A percentile compares a stretch with the other conserved stretches of the same genome.
Evolutionary conservation across 1,284 basidiomycete species (phyloP).

Genomic region (Coriolopsis trogii): DNA sequence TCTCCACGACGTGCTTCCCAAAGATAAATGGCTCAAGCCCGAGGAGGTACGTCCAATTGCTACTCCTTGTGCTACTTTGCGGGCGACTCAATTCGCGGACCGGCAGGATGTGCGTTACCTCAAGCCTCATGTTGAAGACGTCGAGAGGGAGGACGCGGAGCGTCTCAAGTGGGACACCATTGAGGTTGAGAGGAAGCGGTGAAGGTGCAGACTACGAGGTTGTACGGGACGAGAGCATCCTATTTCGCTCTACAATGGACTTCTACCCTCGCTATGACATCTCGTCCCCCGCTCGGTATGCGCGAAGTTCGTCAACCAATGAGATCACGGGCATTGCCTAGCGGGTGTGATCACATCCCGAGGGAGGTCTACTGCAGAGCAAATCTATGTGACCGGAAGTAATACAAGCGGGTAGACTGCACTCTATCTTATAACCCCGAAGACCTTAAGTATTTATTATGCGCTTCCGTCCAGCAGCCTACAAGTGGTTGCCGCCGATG

Average conservation of each 20-base stretch:
- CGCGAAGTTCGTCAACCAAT: neutral
- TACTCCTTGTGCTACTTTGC: neutral
- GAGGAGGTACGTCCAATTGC: conserved; percentile 67
- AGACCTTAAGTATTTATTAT: too few species aligned
- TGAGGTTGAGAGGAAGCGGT: conserved; percentile 59
- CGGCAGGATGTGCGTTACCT: conserved; percentile 91
- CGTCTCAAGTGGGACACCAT: conserved; percentile 85
- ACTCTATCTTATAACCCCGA: conserved; percentile 15
- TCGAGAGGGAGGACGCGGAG: conserved; percentile 81
- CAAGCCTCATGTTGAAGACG: conserved; percentile 76
- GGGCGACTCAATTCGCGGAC: conserved; percentile 2
- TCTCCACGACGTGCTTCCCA: conserved; percentile 82
- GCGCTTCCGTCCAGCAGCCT: neutral
- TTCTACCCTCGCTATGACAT: conserved; percentile 2
- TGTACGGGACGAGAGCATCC: conserved; percentile 8
- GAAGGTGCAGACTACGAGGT: conserved; percentile 31
- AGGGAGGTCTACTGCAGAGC: too few species aligned
- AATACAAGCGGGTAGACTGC: conserved; percentile 20
- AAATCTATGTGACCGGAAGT: conserved; percentile 12
- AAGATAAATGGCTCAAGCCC: conserved; percentile 82
- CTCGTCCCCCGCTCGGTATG: neutral
- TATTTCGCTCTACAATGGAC: conserved; percentile 15
- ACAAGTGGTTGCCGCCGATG: conserved; percentile 14
- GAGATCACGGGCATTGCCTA: neutral
- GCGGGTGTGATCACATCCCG: too few species aligned